Evolutionary conservation across 106 monocot genomes (phyloP).

Genomic region (Posidonia australis): DNA sequence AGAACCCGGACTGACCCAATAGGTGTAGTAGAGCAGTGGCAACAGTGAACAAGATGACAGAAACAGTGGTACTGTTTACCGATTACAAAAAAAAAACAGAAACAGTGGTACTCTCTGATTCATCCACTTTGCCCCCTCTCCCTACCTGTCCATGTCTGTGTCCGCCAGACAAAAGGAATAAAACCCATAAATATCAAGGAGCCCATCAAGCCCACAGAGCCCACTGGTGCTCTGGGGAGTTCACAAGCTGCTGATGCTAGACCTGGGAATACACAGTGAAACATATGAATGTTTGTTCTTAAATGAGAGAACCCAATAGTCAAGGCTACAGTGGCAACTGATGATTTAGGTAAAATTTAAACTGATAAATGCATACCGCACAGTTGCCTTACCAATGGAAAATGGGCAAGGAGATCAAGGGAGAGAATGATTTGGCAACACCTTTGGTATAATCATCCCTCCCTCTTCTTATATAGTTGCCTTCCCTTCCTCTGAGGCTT

Average conservation of each 20-base stretch:
- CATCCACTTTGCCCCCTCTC: slow-evolving; percentile 6
- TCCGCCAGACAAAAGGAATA: slow-evolving; percentile 11
- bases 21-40: slow-evolving; percentile 8
- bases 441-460: slow-evolving; percentile 3
- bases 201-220: slow-evolving; percentile 8
- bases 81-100: too few species aligned
- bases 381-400: not conserved
- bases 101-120: slow-evolving; percentile 2
- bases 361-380: too few species aligned
- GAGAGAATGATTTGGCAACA: too few species aligned
- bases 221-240: not conserved
- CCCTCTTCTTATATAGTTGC: too few species aligned
- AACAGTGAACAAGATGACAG: slow-evolving; percentile 3
- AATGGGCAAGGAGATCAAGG: too few species aligned
- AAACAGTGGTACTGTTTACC: too few species aligned
- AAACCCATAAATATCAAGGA: slow-evolving; percentile 4
- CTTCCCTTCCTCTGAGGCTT: not conserved
- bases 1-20: slow-evolving; percentile 8
- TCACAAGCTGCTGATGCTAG: not conserved
- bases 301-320: not conserved
- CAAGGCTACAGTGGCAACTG: not conserved
- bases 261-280: not conserved
- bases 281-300: too few species aligned
- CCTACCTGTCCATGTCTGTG: not conserved
- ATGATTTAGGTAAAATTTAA: too few species aligned